phyloP scores from a whole-genome alignment of 192 early-diverging fungal genomes.

The Backusella tarrabulga region DNA sequence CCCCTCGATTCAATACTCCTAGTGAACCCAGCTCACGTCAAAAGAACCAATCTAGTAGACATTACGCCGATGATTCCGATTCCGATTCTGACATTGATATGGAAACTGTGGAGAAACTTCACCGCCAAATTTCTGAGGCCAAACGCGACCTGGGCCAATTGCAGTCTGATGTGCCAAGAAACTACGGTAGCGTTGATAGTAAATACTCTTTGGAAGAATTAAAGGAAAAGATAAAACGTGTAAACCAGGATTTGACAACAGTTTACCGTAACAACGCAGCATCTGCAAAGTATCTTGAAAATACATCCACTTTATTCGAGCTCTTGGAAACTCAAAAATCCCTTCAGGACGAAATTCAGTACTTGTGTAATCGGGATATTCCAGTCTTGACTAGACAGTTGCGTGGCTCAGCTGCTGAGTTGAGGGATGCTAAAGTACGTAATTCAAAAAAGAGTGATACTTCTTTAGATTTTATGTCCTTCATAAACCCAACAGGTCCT shows the following conservation, averaged over 20 bases:
- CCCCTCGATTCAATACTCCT: background rate
- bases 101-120: slow-evolving; percentile 8
- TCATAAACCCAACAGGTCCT: slow-evolving; percentile 51
- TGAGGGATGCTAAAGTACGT: slow-evolving; percentile 39
- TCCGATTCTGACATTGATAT: background rate
- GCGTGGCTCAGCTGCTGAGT: slow-evolving; percentile 41
- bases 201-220: slow-evolving; percentile 38
- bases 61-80: background rate
- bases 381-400: slow-evolving; percentile 42
- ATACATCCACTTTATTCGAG: slow-evolving; percentile 21
- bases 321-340: slow-evolving; percentile 25
- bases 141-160: slow-evolving; percentile 4
- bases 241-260: slow-evolving; percentile 30
- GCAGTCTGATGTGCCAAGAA: background rate
- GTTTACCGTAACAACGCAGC: background rate
- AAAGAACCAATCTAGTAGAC: background rate
- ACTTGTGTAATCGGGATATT: slow-evolving; percentile 40
- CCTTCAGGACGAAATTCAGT: slow-evolving; percentile 39
- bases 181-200: background rate
- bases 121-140: slow-evolving; percentile 10
- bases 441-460: slow-evolving; percentile 39
- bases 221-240: slow-evolving; percentile 45
- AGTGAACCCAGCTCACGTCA: slow-evolving; percentile 25
- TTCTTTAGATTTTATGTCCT: slow-evolving; percentile 18
- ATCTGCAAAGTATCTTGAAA: slow-evolving; percentile 10